Evolutionary conservation across 331 rosid genomes (phyloP).

Genomic region (Cydonia oblonga): DNA sequence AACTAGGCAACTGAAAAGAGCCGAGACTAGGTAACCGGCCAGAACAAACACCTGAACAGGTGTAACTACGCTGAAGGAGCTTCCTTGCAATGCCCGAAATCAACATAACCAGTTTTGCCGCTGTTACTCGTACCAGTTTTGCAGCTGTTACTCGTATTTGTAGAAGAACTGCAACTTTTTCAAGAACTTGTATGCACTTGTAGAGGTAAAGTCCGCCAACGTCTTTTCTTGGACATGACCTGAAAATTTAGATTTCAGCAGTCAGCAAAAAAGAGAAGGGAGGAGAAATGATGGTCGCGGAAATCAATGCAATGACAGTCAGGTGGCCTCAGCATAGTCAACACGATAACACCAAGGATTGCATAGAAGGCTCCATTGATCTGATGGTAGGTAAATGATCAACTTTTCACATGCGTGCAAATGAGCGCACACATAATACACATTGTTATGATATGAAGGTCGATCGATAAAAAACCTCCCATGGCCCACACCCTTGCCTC

Average conservation of each 20-base stretch:
- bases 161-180: not conserved
- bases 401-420: not conserved
- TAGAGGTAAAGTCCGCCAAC: conserved; percentile 35
- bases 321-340: not conserved
- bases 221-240: conserved; percentile 31
- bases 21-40: not conserved
- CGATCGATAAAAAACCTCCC: not conserved
- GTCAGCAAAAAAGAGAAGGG: not conserved
- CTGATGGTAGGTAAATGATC: not conserved
- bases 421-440: not conserved
- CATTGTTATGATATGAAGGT: not conserved
- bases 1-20: not conserved
- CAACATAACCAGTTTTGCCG: not conserved
- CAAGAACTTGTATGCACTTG: conserved; percentile 22
- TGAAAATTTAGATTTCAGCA: conserved; percentile 11
- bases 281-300: not conserved
- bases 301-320: not conserved
- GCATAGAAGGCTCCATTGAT: not conserved
- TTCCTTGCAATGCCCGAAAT: not conserved
- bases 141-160: not conserved
- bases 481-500: not conserved
- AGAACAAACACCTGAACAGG: not conserved
- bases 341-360: not conserved
- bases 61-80: not conserved
- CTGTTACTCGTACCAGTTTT: too few species aligned